Evolutionary conservation across 176 grass and related monocot genomes (phyloP), one percentile per base, ranked within the genome.

Genomic region (Lolium multiflorum): DNA sequence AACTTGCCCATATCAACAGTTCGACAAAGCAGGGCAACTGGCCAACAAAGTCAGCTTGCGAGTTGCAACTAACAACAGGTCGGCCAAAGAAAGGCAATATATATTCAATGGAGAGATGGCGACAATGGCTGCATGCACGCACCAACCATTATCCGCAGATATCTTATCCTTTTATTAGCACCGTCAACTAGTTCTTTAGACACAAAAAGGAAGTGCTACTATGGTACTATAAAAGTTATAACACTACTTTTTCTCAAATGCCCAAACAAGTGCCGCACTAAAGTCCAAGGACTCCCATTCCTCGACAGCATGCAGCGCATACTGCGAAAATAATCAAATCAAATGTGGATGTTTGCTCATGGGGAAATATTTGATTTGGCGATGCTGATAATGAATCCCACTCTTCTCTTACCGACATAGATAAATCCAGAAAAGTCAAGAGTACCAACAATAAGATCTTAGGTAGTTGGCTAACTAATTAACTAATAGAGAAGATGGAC

Each of bases 371-470:
- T 74, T 89, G 24, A 81, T 76, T 56, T 76, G 24, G 25, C 25
- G 18, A 43, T 43, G 41, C 0, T 68, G 39, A 47, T 63, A 8
- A 38, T 66, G 49, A 81, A 89, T 8, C 83, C 25, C 67, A 89
- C 9, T 81, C 69, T 67, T 41, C 41, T 69, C 56, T 69, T 76
- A 9, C 5, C 24, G 9, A 76, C 69, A 82, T 31, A 25, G 41
- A 74, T 77, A 61, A 78, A 71, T 77, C 55, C 61, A 77, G 56
- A 12, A 82, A 82, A 61, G 71, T 86, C 41, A 62, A 86, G 74
- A 70, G 47, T 82, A 82, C 20, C 31, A n/a, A 41, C 0, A 17
- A 61, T 9, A 71, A 41, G 20, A 61, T 73, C 60, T 18, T 72
- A 77, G 78, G 62, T 44, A 62, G 71, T 51, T 82, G 31, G 63